Base-by-base conservation (phyloP, 345 rosid genomes). In the Eucalyptus paniculata region DNA sequence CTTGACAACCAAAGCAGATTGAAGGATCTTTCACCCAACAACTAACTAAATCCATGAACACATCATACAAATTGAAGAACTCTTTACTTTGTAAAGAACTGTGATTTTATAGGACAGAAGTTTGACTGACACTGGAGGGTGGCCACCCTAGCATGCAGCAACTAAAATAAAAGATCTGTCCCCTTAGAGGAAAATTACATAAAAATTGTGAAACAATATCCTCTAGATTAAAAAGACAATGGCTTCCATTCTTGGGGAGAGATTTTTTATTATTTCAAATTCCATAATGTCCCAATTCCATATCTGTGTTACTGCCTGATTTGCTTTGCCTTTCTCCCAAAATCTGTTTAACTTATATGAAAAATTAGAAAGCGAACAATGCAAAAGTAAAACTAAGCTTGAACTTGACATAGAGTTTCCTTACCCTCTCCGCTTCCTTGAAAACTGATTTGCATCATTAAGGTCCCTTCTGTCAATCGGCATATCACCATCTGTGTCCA, bases 361-460 rank as follows among this genome's bases (percentile, higher is more conserved):
- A 56, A 13, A 51, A 32, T 16, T 15, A 60, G 37, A 88, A 50
- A 65, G 56, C 26, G 9, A 62, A 67, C 86, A 77, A 56, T 51
- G 65, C 44, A 87, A 87, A 60, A 60, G 80, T 19, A 56, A 72
- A 88, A 65, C 42, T 45, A 49, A 77, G 85, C 28, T 21, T 77
- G 47, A 77, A 77, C 47, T 77, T 40, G 85, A 77, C 16, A 21
- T 56, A n/a, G 81, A 50, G 42, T 81, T 51, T 58, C 47, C 92
- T 92, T 92, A 97, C 99, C 95, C 94, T 90, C 91, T 94, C 69
- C 89, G 93, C 91, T 89, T 94, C 92, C 94, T 94, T 17, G 88
- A 87, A 24, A 87, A 90, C 81, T 91, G 93, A 89, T 93, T 93
- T 72, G 88, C 91, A 89, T 91, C 90, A 83, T 82, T 93, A 87